Evolutionary conservation across 2,329 filamentous ascomycete genomes (phyloP), one percentile per base, ranked within the genome.

Genomic region (Hymenoscyphus occultus): DNA sequence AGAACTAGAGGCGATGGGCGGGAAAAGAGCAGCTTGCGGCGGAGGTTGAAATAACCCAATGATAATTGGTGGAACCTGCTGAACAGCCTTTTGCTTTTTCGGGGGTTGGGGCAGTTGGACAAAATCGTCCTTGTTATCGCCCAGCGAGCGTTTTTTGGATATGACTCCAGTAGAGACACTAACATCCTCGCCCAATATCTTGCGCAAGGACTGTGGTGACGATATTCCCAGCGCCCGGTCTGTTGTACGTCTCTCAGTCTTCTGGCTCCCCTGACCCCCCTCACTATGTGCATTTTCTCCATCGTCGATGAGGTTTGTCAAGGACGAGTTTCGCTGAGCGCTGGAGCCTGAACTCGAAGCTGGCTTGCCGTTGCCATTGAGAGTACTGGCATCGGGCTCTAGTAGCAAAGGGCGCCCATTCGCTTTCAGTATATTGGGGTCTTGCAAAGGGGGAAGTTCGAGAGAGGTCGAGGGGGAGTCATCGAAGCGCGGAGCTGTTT

Each of bases 31-130:
- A n/a, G 84, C 82, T 65, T 76, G 73, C 3, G 84, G 85, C 2
- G 86, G 86, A 1, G 86, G 86, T 69, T 88, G 84, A 69, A 84
- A 82, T 5, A 89, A 78, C 60, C 86, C 86, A 66, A 86, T 87
- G 73, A 89, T 88, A 67, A 89, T 89, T 62, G 86, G 86, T 9
- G 86, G 86, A 72, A 86, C 78, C 70, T 85, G 82, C 13, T 81
- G 79, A 2, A 76, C 69, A 16, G 86, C 82, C 73, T 86, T 88
- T 70, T 86, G 85, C 72, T 88, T 88, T 78, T 88, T 88, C 59
- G 85, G 79, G 2, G 86, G 86, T 71, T 88, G 85, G 0, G 86
- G 86, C 16, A 89, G 78, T 72, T 88, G 86, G 45, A 87, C 81
- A 67, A 87, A 85, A 67, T 88, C 85, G 64, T 89, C 86, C 69